phyloP scores from a whole-genome alignment of 1,139 yeast species.

The Pneumocystis sp. region DNA sequence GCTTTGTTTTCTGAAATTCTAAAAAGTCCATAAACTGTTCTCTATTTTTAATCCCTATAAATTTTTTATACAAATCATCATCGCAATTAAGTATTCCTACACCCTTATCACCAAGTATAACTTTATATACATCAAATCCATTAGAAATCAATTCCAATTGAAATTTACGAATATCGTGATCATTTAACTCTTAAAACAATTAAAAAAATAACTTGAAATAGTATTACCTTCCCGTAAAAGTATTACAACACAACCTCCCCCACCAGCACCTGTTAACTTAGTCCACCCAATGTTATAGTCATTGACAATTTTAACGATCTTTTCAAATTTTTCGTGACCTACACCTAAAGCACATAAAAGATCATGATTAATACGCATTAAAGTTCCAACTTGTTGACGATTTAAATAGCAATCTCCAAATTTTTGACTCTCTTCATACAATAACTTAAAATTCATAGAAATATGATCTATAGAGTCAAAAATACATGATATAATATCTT shows the following conservation, averaged over 20 bases:
- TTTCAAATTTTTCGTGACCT: conserved; percentile 76
- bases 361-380: conserved; percentile 81
- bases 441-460: conserved; percentile 51
- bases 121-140: conserved; percentile 67
- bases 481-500: conserved; percentile 42
- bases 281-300: conserved; percentile 61
- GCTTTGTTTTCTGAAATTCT: conserved; percentile 29
- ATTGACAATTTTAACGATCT: conserved; percentile 50
- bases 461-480: conserved; percentile 34
- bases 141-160: conserved; percentile 25
- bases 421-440: conserved; percentile 27
- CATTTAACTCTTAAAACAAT: conserved; percentile 10
- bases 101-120: conserved; percentile 81
- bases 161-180: conserved; percentile 27
- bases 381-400: conserved; percentile 33
- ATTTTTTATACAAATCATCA: conserved; percentile 20
- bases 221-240: conserved; percentile 38
- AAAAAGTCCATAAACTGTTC: conserved; percentile 35
- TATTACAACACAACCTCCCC: conserved; percentile 97
- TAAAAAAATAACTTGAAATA: conserved; percentile 18
- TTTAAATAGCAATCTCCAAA: conserved; percentile 15
- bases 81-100: conserved; percentile 38
- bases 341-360: conserved; percentile 76
- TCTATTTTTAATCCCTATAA: conserved; percentile 29
- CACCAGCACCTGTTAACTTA: conserved; percentile 96